Percentiles rank a stretch among this genome's conserved stretches.
Conservation (phyloP, 805 yeast species). For the Brettanomyces naardenensis region DNA sequence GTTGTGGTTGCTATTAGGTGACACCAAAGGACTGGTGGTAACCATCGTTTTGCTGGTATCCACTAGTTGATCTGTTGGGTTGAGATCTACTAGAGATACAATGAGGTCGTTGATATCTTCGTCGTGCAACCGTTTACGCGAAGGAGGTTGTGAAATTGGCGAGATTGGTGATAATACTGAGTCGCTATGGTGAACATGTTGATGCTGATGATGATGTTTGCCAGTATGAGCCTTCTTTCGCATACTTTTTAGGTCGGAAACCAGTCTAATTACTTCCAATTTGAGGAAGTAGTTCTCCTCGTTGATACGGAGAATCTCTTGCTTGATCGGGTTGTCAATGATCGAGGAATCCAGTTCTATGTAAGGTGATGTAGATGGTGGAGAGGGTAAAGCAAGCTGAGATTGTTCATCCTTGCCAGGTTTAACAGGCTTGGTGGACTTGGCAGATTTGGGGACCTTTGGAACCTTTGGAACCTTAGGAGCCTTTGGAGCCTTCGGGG, state of each 20-base stretch:
- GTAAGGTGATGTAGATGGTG: not conserved
- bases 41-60: not conserved
- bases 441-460: not conserved
- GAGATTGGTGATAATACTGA: not conserved
- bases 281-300: constrained; percentile 38
- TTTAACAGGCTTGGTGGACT: not conserved
- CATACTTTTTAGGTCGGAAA: constrained; percentile 33
- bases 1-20: not conserved
- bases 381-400: not conserved
- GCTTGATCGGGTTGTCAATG: constrained; percentile 27
- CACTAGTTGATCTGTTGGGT: constrained; percentile 14
- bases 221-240: constrained; percentile 8
- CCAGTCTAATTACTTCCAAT: constrained; percentile 35
- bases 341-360: constrained; percentile 16
- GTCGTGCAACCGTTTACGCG: constrained; percentile 21
- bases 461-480: not conserved
- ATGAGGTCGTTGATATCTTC: constrained; percentile 29
- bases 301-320: constrained; percentile 33
- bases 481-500: not conserved
- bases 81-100: constrained; percentile 27
- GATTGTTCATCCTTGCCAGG: not conserved
- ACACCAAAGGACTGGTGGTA: not conserved
- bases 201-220: too few relatives aligned
- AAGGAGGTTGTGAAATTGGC: not conserved
- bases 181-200: too few relatives aligned